Base-by-base conservation (phyloP, 2,329 filamentous ascomycete species). In the Fonsecaea erecta region DNA sequence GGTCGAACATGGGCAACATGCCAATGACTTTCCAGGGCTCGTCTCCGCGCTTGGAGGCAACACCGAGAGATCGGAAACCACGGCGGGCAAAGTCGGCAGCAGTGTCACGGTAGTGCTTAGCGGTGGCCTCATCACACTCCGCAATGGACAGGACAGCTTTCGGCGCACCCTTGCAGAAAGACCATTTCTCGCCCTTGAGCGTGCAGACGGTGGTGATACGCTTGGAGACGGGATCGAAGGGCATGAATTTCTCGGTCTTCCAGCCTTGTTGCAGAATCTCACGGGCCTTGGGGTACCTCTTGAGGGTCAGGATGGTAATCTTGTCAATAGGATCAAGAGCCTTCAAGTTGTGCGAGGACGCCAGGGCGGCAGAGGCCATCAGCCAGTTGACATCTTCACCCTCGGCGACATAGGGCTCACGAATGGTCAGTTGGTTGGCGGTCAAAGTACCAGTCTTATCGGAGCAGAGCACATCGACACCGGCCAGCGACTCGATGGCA, bases 301-400 rank as follows among this genome's bases (percentile, higher is more conserved):
- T 90, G 73, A 92, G 85, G 61, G 89, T 91, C 64, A 91, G 82
- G 72, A 92, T 89, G 62, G 88, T 92, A 73, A 92, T 87, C 81
- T 92, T 92, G 81, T 92, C 89, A 73, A 92, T 92, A 67, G 89
- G 89, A 75, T 92, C 90, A 68, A 92, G 85, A 67, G 89, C 90
- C 81, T 90, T 90, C 80, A 91, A 83, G 81, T 91, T 92, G 83
- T 92, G 89, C 68, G 89, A 91, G 59, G 89, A 91, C 64, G 89
- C 90, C 62, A 92, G 85, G 67, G 89, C 89, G 66, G 90, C 89
- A 66, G 90, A 89, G 70, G 89, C 89, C 89, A 92, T 91, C 89
- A 92, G 91, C 89, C 89, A 92, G 82, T 92, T 90, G 77, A 91
- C 86, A 78, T 91, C 89, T 75, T 90, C 86, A 73, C 89, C 90